These are phyloP conservation scores for Monosporozyma siamensis DNA, from an alignment of 805 yeast genomes.

Conservation along the genomic window DNA sequence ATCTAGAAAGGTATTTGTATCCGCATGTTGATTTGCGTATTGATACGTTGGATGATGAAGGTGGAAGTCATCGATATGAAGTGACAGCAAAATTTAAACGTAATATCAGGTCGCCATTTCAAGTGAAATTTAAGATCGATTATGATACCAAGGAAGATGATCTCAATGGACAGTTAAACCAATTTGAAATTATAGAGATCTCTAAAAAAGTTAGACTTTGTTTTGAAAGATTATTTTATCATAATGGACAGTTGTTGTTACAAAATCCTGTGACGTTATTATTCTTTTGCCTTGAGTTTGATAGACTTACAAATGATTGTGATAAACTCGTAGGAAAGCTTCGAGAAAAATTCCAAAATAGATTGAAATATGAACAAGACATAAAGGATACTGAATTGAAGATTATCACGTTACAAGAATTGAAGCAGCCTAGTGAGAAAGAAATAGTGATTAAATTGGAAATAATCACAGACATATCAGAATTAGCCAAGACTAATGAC, in stretches of 20 bases:
- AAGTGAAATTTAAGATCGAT: constrained; percentile 3
- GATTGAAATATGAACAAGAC: background rate
- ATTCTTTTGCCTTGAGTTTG: constrained; percentile 20
- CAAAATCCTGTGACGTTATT: constrained; percentile 7
- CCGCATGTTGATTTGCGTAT: constrained; percentile 10
- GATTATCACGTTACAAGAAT: background rate
- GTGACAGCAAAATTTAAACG: constrained; percentile 2
- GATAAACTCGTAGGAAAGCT: constrained; percentile 5
- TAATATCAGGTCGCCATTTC: constrained; percentile 1
- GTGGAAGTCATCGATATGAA: background rate
- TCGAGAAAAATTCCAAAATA: background rate
- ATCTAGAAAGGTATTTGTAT: constrained; percentile 13
- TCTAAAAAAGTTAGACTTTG: background rate
- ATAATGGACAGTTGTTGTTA: background rate
- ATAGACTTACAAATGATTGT: constrained; percentile 13
- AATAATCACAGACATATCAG: background rate
- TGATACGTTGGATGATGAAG: background rate
- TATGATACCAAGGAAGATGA: background rate
- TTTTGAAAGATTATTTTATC: background rate
- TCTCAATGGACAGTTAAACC: background rate
- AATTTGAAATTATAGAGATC: background rate
- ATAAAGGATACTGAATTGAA: background rate
- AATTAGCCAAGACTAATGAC: background rate
- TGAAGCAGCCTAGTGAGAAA: background rate
- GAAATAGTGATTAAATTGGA: background rate